Base-by-base conservation (phyloP, 305 asterid genomes). In the Caryopteris hybrid region DNA sequence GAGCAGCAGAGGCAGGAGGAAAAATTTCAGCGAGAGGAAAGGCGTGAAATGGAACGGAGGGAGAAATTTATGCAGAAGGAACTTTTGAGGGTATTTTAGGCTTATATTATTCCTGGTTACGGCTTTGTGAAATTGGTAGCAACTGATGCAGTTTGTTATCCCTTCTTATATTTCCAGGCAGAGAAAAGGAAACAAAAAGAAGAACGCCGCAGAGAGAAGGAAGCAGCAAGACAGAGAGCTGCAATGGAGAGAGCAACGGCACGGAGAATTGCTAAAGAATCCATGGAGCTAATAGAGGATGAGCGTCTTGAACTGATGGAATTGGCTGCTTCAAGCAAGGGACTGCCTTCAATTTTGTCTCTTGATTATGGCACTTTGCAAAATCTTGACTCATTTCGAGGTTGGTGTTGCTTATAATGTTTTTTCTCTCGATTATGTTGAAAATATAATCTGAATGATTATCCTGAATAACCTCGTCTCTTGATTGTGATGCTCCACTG, bases 271-370 rank as follows among this genome's bases (percentile, higher is more conserved):
- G 98, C 98, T 58, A 95, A 89, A 78, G 99, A 91, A 79, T 92
- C 97, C 51, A 72, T 83, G 95, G 99, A 91, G 81, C 85, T 91
- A 48, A 95, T 95, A 68, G 99, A 95, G 81, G 99, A 95, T 77
- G 99, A 95, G 73, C 98, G 99, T 20, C 84, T 95, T 39, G 99
- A 95, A 74, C 82, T 95, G 52, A 91, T 95, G 99, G 99, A 95
- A 73, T 73, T 95, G 80, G 98, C 98, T 78, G 95, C 97, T 70
- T 79, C 88, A 51, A 83, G 87, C 81, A 95, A 86, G 83, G 95
- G 96, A 51, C 74, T 95, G 43, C 85, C 95, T 58, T 95, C 99
- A 55, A 83, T 95, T 48, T 76, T 81, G 51, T 83, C 97, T 66
- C 98, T 95, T 74, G 96, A 89, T 81, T 88, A 84, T 76, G 92